Evolutionary conservation across 2,329 filamentous ascomycete genomes (phyloP).

Genomic region (Teratosphaeria nubilosa): DNA sequence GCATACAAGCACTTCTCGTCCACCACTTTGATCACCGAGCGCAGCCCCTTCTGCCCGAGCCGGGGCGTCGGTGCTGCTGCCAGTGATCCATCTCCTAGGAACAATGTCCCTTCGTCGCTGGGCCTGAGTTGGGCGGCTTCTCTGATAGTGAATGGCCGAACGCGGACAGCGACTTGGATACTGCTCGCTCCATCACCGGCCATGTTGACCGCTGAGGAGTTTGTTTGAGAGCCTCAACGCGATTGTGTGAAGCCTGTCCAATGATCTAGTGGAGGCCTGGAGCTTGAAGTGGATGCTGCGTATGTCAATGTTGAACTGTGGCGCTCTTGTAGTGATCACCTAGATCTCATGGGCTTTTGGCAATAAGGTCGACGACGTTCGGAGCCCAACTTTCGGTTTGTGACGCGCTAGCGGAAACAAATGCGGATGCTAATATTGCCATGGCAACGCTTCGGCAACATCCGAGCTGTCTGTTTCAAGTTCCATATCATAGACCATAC

Average conservation of each 20-base stretch:
- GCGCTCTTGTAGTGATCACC: neutral
- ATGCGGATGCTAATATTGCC: neutral
- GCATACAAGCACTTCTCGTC: conserved; percentile 90
- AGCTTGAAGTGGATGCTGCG: neutral
- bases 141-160: conserved; percentile 65
- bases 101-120: conserved; percentile 75
- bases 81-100: conserved; percentile 92
- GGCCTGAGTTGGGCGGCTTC: conserved; percentile 84
- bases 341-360: neutral
- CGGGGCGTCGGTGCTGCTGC: conserved; percentile 80
- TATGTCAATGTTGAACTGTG: neutral
- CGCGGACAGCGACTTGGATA: conserved; percentile 47
- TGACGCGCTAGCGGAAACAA: neutral
- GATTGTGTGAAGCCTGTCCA: neutral
- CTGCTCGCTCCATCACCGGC: conserved; percentile 35
- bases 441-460: neutral
- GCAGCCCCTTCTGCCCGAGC: conserved; percentile 72
- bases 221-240: neutral
- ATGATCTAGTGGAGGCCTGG: neutral
- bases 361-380: neutral
- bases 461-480: neutral
- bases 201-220: neutral
- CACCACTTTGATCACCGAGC: conserved; percentile 88
- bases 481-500: no score
- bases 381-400: neutral